These are phyloP conservation scores for Brassica rapa DNA, from an alignment of 345 rosid genomes.

Conservation along the genomic window DNA sequence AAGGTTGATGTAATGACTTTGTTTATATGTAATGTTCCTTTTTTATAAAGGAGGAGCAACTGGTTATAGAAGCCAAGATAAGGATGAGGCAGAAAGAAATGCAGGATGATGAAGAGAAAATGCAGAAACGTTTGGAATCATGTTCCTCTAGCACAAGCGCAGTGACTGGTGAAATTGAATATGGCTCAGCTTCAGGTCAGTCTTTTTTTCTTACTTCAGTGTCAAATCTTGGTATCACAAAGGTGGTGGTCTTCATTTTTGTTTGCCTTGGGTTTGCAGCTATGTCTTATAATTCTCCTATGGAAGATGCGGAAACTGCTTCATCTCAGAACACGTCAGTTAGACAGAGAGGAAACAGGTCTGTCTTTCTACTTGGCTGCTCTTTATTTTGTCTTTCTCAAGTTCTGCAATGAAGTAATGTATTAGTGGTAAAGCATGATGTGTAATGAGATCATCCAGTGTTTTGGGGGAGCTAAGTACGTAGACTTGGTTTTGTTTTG, in stretches of 20 bases:
- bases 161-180: conserved; percentile 56
- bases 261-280: conserved; percentile 43
- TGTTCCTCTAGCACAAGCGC: conserved; percentile 60
- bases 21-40: background rate
- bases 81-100: conserved; percentile 86
- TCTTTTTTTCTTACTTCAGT: too few species aligned
- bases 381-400: background rate
- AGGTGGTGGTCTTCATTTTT: conserved; percentile 1
- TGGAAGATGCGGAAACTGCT: conserved; percentile 53
- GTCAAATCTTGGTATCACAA: too few species aligned
- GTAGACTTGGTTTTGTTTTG: background rate
- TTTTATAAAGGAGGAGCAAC: conserved; percentile 82
- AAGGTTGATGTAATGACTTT: background rate
- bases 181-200: conserved; percentile 60
- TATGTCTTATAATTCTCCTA: conserved; percentile 49
- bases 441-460: background rate
- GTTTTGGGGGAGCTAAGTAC: background rate
- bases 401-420: background rate
- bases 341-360: conserved; percentile 75
- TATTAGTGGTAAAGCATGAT: background rate
- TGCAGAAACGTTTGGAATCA: conserved; percentile 71
- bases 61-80: conserved; percentile 94
- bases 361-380: background rate
- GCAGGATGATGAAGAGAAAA: conserved; percentile 84
- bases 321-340: conserved; percentile 48